These are phyloP conservation scores for Aspergillus sp. DNA, from an alignment of 2,329 filamentous ascomycete genomes.

Conservation along the genomic window DNA sequence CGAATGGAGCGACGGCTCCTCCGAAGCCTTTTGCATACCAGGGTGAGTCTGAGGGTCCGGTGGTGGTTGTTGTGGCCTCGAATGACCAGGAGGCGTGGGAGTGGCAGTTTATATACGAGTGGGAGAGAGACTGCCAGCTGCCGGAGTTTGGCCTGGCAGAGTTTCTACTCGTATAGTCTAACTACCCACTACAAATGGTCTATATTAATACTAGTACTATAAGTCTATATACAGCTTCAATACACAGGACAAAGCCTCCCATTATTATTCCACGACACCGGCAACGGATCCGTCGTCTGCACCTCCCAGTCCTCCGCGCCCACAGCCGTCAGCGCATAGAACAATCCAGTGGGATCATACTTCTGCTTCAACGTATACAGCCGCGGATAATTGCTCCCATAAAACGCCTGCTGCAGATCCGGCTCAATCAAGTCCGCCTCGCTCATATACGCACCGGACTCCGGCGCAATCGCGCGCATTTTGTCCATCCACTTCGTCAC, in stretches of 20 bases:
- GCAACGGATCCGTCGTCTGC: slow-evolving; percentile 15
- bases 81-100: background rate
- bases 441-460: slow-evolving; percentile 36
- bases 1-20: background rate
- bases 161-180: slow-evolving; percentile 8
- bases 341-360: slow-evolving; percentile 33
- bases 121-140: slow-evolving; percentile 6
- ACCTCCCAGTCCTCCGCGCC: slow-evolving; percentile 26
- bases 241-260: slow-evolving; percentile 17
- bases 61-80: slow-evolving; percentile 8
- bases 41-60: background rate
- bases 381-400: slow-evolving; percentile 32
- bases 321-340: slow-evolving; percentile 25
- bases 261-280: slow-evolving; percentile 24
- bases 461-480: slow-evolving; percentile 18
- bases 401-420: slow-evolving; percentile 42
- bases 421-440: slow-evolving; percentile 42
- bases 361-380: slow-evolving; percentile 30
- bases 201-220: too few species aligned
- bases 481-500: slow-evolving; percentile 23
- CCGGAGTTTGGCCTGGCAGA: slow-evolving; percentile 9
- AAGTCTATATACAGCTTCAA: too few species aligned
- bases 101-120: slow-evolving; percentile 8
- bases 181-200: background rate
- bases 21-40: slow-evolving; percentile 5